Percentiles rank a stretch among this genome's conserved stretches.
Evolutionary conservation across 345 rosid species (phyloP).

Genomic region (Garcia nutans): DNA sequence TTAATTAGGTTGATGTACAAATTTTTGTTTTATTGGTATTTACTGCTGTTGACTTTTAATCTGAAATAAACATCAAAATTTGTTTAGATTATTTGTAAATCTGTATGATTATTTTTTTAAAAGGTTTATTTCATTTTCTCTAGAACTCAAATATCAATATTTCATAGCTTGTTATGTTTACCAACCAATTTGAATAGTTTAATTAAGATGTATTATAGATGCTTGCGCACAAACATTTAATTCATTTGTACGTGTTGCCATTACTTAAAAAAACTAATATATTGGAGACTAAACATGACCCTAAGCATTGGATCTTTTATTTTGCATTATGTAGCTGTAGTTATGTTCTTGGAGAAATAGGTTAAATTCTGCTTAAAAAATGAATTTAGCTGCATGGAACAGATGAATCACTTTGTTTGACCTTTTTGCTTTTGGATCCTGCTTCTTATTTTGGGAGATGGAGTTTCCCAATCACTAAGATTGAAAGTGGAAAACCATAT

Average conservation of each 20-base stretch:
- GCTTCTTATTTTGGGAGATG: background rate
- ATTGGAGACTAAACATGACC: background rate
- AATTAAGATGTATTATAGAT: background rate
- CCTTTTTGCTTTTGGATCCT: background rate
- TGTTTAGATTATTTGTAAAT: background rate
- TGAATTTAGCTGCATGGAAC: background rate
- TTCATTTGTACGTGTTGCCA: background rate
- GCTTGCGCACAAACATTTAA: background rate
- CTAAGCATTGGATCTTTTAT: background rate
- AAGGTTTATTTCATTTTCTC: background rate
- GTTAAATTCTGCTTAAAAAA: background rate
- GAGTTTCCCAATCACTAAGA: slow-evolving; percentile 11
- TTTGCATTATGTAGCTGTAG: background rate
- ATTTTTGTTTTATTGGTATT: too few species aligned
- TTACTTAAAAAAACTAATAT: background rate
- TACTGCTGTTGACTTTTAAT: background rate
- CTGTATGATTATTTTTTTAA: background rate
- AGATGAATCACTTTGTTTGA: background rate
- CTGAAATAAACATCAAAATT: background rate
- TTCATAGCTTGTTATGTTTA: background rate
- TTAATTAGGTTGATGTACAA: background rate
- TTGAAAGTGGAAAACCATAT: background rate
- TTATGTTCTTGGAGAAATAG: background rate
- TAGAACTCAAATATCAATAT: too few species aligned
- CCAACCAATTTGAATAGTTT: background rate